A percentile compares a stretch with the other conserved stretches of the same genome.
Conservation (phyloP, 768 basidiomycete genomes). For the Suillus ampliporus region DNA sequence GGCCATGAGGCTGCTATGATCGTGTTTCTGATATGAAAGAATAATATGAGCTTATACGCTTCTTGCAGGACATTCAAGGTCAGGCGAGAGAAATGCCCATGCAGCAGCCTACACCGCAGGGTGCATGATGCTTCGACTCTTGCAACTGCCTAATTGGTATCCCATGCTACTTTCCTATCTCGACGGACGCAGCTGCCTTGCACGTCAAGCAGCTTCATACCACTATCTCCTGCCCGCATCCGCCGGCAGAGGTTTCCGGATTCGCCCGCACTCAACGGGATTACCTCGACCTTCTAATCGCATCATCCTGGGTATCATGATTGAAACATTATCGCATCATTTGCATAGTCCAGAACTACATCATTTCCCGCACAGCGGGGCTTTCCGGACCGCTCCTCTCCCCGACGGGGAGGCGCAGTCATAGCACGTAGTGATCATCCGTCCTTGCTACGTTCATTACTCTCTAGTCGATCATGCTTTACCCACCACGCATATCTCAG, state of each 20-base stretch:
- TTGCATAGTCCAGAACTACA: constrained; percentile 7
- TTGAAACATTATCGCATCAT: constrained; percentile 3
- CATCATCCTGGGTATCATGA: constrained; percentile 6
- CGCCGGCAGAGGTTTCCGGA: not conserved
- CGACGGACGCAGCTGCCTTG: not conserved
- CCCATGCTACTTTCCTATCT: constrained; percentile 2
- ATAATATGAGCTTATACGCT: constrained; percentile 8
- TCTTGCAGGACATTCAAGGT: constrained; percentile 62
- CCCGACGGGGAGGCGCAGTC: not conserved
- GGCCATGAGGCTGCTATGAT: not conserved
- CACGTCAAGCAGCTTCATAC: not conserved
- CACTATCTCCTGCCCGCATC: not conserved
- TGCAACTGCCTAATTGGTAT: not conserved
- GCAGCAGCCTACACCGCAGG: constrained; percentile 78
- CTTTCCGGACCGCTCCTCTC: not conserved
- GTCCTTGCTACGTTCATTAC: constrained; percentile 1
- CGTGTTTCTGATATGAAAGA: constrained; percentile 2
- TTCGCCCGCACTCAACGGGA: not conserved
- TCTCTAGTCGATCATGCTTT: constrained; percentile 1
- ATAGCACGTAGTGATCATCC: constrained; percentile 5
- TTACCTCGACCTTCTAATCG: not conserved
- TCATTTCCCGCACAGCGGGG: not conserved
- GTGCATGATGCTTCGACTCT: constrained; percentile 44
- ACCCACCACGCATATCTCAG: constrained; percentile 7
- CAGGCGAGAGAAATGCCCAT: constrained; percentile 65